phyloP scores from a whole-genome alignment of 208 protist genomes.

The Strigomonas galati region DNA sequence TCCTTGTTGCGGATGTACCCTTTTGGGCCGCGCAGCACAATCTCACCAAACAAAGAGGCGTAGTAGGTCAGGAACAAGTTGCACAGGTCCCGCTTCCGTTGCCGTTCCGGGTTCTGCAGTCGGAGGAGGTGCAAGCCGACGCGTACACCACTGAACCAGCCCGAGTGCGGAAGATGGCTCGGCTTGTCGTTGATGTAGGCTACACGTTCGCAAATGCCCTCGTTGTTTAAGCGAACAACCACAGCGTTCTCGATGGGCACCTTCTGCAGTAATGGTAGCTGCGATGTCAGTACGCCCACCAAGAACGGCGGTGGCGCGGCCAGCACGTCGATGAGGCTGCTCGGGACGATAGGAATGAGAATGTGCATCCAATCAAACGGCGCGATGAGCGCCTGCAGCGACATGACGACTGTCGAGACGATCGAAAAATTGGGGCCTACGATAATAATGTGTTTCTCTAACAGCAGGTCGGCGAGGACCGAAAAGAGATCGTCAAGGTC shows the following conservation, averaged over 20 bases:
- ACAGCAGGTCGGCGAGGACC: slow-evolving; percentile 56
- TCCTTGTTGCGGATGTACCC: slow-evolving; percentile 23
- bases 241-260: slow-evolving; percentile 54
- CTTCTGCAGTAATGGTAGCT: slow-evolving; percentile 39
- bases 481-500: slow-evolving; percentile 63
- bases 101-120: slow-evolving; percentile 48
- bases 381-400: slow-evolving; percentile 65
- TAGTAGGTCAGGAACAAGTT: slow-evolving; percentile 82
- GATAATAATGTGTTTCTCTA: slow-evolving; percentile 79
- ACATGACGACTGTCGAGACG: slow-evolving; percentile 79
- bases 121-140: slow-evolving; percentile 53
- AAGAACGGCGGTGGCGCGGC: slow-evolving; percentile 74
- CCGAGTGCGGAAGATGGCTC: slow-evolving; percentile 59
- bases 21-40: slow-evolving; percentile 37
- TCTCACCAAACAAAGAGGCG: slow-evolving; percentile 59
- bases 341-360: slow-evolving; percentile 73
- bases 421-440: slow-evolving; percentile 76
- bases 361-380: slow-evolving; percentile 89
- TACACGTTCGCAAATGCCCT: slow-evolving; percentile 54
- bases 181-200: slow-evolving; percentile 49
- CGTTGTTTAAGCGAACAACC: slow-evolving; percentile 47
- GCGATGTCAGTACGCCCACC: slow-evolving; percentile 67
- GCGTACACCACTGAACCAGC: slow-evolving; percentile 56
- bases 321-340: slow-evolving; percentile 59
- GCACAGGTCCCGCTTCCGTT: slow-evolving; percentile 67